Base-by-base conservation (phyloP, 805 yeast genomes). In the Metschnikowia koreensis region DNA sequence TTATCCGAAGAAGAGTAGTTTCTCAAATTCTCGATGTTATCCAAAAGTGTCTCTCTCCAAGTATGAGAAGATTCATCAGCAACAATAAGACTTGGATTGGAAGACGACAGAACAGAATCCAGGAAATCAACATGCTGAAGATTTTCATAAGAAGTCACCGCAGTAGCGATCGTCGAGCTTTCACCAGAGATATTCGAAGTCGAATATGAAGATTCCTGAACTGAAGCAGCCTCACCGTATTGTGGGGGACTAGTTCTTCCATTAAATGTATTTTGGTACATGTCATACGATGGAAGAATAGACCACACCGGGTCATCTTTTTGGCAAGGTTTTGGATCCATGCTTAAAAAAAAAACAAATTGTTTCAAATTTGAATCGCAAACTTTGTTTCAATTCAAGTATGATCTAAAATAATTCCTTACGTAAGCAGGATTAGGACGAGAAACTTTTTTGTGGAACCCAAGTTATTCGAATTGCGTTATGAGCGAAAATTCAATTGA, bases 281-380 rank as follows among this genome's bases (percentile, higher is more conserved):
- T 69, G 29, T 65, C 65, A 57, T 74, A 74, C 40, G 73, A 68
- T 7, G 78, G 78, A 22, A 74, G 54, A 12, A 74, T 74, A n/a
- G 66, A 61, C 74, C 75, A 71, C n/a, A 71, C 55, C 1, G 74
- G 74, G 38, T 62, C 69, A 10, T 54, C 55, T 26, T 56, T 56
- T 10, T 12, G 43, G 7, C 33, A 27, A 5, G 57, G 53, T 40
- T 54, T 54, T 17, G 26, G 41, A 12, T 45, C 47, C 51, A 47
- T 47, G 9, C 9, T 15, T 16, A 11, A 28, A 15, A 45, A 10
- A 28, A 16, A 12, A 15, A 41, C 12, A 13, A 17, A 41, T n/a
- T n/a, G n/a, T n/a, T n/a, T n/a, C n/a, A n/a, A n/a, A n/a, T n/a
- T n/a, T n/a, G n/a, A n/a, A n/a, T n/a, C n/a, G n/a, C n/a, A n/a